Evolutionary conservation across 371 early-diverging fungal genomes (phyloP).

Genomic region (Dichotomocladium elegans): DNA sequence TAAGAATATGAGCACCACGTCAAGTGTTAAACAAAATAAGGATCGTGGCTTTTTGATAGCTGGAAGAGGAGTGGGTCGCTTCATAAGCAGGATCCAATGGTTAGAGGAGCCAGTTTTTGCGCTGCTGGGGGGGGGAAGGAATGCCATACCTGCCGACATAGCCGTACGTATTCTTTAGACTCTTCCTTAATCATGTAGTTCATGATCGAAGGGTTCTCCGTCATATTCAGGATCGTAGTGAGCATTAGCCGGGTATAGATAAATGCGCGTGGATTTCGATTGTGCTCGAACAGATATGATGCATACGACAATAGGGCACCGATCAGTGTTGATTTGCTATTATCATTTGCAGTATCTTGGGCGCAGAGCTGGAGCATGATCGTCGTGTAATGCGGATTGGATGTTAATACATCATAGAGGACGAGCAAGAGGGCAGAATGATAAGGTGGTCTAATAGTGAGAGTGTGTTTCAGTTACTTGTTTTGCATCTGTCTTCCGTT

Average conservation of each 20-base stretch:
- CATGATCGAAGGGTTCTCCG: slow-evolving; percentile 30
- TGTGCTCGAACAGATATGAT: slow-evolving; percentile 51
- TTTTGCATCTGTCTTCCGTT: not conserved
- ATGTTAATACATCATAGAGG: slow-evolving; percentile 45
- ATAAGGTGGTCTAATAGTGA: slow-evolving; percentile 33
- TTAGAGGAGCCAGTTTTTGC: not conserved
- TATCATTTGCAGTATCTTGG: not conserved
- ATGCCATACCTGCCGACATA: slow-evolving; percentile 34
- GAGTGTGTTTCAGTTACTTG: not conserved
- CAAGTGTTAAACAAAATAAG: slow-evolving; percentile 36
- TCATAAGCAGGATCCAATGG: not conserved
- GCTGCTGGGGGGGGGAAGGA: not conserved
- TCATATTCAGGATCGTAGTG: slow-evolving; percentile 33
- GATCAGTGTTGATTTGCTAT: slow-evolving; percentile 18
- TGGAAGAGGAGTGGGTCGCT: slow-evolving; percentile 49
- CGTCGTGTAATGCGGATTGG: slow-evolving; percentile 24
- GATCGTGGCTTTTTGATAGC: slow-evolving; percentile 36
- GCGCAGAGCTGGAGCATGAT: slow-evolving; percentile 7
- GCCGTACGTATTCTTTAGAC: slow-evolving; percentile 8
- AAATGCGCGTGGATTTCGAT: slow-evolving; percentile 37
- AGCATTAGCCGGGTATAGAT: slow-evolving; percentile 44
- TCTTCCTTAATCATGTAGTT: slow-evolving; percentile 22
- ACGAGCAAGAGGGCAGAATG: slow-evolving; percentile 36
- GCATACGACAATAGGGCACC: slow-evolving; percentile 38
- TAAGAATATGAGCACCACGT: slow-evolving; percentile 43